These are phyloP conservation scores for Silene uniflora DNA, from an alignment of 148 eudicot genomes.

Conservation along the genomic window DNA sequence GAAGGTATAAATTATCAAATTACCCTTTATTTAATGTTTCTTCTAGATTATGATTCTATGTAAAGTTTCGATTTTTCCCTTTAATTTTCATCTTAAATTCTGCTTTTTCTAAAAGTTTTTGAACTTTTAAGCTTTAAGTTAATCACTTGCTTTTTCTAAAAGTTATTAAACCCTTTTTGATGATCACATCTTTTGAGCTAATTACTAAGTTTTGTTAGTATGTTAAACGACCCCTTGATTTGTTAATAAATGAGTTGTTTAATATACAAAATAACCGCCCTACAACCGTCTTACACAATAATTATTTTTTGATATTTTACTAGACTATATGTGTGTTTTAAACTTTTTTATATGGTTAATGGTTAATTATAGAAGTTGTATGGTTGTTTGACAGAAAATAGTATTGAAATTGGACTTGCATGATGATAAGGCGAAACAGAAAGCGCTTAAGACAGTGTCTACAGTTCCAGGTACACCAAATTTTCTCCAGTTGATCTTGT, in stretches of 20 bases:
- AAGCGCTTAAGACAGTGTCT: constrained; percentile 74
- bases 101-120: background rate
- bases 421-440: constrained; percentile 69
- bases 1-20: constrained; percentile 30
- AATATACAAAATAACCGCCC: too few species aligned
- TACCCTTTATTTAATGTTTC: background rate
- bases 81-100: background rate
- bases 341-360: background rate
- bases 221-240: too few species aligned
- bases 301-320: too few species aligned
- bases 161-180: background rate
- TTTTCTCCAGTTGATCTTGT: background rate
- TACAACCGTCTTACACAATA: too few species aligned
- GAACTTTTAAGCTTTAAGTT: background rate
- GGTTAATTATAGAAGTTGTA: background rate
- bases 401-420: constrained; percentile 66
- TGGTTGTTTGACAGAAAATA: constrained; percentile 47
- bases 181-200: background rate
- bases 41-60: constrained; percentile 7
- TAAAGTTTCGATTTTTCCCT: background rate
- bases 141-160: background rate
- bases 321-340: too few species aligned
- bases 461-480: constrained; percentile 51
- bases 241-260: too few species aligned
- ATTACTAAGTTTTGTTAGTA: too few species aligned